A percentile compares a stretch with the other conserved stretches of the same genome.
These are phyloP conservation scores for Bocquillonia castaneifolia DNA, from an alignment of 441 rosid genomes.

Conservation along the genomic window DNA sequence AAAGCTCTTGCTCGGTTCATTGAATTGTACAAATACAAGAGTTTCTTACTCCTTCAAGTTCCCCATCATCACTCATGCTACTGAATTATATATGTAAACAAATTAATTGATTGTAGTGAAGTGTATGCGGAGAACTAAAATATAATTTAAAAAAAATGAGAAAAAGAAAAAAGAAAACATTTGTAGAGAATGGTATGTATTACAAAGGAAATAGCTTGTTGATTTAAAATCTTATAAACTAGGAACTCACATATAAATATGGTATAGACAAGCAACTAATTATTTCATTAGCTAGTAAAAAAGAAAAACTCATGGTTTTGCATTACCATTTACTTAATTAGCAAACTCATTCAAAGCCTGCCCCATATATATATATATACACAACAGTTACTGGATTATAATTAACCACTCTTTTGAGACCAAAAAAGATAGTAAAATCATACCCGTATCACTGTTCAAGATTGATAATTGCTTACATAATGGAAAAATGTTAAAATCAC, in stretches of 20 bases:
- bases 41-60: slow-evolving; percentile 44
- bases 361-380: too few relatives aligned
- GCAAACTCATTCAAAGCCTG: neutral
- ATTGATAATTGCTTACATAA: neutral
- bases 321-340: neutral
- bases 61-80: slow-evolving; percentile 63
- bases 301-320: neutral
- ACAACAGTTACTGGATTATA: neutral
- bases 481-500: neutral
- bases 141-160: neutral
- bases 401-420: neutral
- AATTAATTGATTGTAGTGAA: slow-evolving; percentile 1
- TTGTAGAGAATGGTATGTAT: too few relatives aligned
- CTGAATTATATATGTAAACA: neutral
- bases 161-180: too few relatives aligned
- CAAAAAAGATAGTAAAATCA: neutral
- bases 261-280: neutral
- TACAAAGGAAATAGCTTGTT: too few relatives aligned
- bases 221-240: neutral
- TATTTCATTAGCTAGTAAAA: neutral
- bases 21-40: slow-evolving; percentile 70
- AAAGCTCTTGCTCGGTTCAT: slow-evolving; percentile 28
- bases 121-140: slow-evolving; percentile 3
- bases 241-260: neutral
- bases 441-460: neutral